Evolutionary conservation across 768 basidiomycete genomes (phyloP).

Genomic region (Lentinula sp.): DNA sequence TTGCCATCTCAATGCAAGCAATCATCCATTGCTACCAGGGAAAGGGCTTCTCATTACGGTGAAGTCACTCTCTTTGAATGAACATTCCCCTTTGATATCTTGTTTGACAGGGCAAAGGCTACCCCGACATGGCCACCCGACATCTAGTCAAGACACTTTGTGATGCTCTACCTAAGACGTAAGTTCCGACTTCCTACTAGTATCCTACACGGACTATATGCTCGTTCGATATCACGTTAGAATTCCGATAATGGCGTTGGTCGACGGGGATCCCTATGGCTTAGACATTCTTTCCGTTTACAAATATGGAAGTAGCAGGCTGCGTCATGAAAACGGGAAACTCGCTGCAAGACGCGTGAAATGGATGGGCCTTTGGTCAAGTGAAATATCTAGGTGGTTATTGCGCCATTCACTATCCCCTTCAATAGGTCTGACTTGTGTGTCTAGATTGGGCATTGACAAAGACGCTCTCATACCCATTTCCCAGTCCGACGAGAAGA

Average conservation of each 20-base stretch:
- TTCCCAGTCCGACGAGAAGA: conserved; percentile 65
- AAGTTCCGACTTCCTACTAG: conserved; percentile 10
- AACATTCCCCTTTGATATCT: not conserved
- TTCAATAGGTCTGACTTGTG: not conserved
- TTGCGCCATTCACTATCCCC: not conserved
- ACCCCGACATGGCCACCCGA: conserved; percentile 89
- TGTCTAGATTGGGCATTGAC: conserved; percentile 50
- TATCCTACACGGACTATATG: not conserved
- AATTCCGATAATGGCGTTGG: conserved; percentile 69
- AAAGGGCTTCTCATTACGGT: conserved; percentile 79
- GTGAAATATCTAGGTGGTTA: conserved; percentile 59
- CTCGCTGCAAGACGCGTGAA: conserved; percentile 63
- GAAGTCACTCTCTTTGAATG: conserved; percentile 4
- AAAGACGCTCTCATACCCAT: conserved; percentile 63
- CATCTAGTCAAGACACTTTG: conserved; percentile 74
- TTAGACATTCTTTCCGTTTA: conserved; percentile 89
- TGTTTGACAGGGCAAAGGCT: conserved; percentile 80
- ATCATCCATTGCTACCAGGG: conserved; percentile 45
- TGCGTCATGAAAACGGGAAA: conserved; percentile 66
- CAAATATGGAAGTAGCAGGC: conserved; percentile 66
- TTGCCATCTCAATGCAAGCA: conserved; percentile 49
- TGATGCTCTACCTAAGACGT: conserved; percentile 59
- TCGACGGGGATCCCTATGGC: conserved; percentile 91
- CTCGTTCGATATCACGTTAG: conserved; percentile 30
- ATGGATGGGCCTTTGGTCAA: conserved; percentile 77